Conservation (phyloP, 2,329 filamentous ascomycete genomes). For the Penicillium capsulatum region DNA sequence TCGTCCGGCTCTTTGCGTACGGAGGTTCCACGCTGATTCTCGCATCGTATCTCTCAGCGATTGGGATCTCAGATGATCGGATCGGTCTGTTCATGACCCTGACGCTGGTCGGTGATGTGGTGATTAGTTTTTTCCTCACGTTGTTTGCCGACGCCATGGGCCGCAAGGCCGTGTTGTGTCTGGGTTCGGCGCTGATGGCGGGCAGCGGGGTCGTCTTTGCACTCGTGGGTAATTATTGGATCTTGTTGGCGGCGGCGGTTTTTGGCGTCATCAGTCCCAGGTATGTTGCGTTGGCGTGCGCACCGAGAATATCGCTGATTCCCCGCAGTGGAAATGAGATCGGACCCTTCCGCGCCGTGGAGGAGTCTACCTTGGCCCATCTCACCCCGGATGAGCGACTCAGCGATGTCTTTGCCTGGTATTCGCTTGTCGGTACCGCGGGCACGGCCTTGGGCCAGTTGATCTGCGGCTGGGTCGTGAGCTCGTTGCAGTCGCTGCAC, state of each 20-base stretch:
- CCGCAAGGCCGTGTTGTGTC: conserved; percentile 51
- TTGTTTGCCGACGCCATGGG: conserved; percentile 58
- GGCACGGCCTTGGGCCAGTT: conserved; percentile 60
- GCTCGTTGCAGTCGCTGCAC: conserved; percentile 43
- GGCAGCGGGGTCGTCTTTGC: conserved; percentile 54
- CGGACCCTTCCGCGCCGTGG: conserved; percentile 63
- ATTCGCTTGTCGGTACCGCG: conserved; percentile 51
- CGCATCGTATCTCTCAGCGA: conserved; percentile 57
- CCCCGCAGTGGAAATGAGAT: conserved; percentile 55
- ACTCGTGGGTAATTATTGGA: conserved; percentile 55
- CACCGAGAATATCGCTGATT: not conserved
- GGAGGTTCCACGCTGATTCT: conserved; percentile 58
- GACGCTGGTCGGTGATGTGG: conserved; percentile 58
- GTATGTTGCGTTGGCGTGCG: conserved; percentile 22
- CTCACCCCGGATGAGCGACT: conserved; percentile 53
- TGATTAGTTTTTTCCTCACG: conserved; percentile 55
- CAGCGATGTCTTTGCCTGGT: conserved; percentile 64
- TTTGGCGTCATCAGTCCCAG: conserved; percentile 59
- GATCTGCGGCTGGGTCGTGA: conserved; percentile 57
- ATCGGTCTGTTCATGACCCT: conserved; percentile 64
- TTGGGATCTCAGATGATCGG: conserved; percentile 53
- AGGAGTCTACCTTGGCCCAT: conserved; percentile 61
- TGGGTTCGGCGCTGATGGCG: conserved; percentile 56
- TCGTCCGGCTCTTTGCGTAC: conserved; percentile 60
- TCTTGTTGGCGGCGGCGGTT: conserved; percentile 55